phyloP scores from a whole-genome alignment of 352 stramenopile genomes.

The Phytophthora macrochlamydospora region DNA sequence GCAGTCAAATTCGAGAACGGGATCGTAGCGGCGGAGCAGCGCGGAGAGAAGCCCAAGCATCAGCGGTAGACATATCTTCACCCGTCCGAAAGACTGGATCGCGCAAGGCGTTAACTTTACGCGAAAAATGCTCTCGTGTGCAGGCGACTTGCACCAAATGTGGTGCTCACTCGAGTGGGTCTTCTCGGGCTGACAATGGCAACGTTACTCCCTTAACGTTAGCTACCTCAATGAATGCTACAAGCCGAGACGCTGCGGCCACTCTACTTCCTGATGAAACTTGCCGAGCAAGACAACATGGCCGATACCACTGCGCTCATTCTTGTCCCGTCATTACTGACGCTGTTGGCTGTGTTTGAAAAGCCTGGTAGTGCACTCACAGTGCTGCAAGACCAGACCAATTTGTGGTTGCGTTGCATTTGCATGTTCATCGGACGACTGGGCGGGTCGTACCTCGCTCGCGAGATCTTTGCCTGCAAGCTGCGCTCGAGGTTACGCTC shows the following conservation, averaged over 20 bases:
- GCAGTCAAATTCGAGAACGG: constrained; percentile 36
- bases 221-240: not conserved
- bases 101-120: constrained; percentile 18
- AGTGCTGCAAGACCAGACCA: constrained; percentile 72
- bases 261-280: constrained; percentile 89
- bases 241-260: constrained; percentile 52
- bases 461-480: constrained; percentile 89
- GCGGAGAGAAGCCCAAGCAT: constrained; percentile 24
- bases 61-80: constrained; percentile 16
- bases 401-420: constrained; percentile 85
- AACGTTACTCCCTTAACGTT: constrained; percentile 5
- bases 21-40: constrained; percentile 17
- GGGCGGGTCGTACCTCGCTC: constrained; percentile 72
- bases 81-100: constrained; percentile 16
- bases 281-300: constrained; percentile 90
- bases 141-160: constrained; percentile 38
- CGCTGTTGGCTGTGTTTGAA: constrained; percentile 75
- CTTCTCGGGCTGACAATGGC: constrained; percentile 8
- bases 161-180: constrained; percentile 9
- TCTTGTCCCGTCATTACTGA: constrained; percentile 81
- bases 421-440: constrained; percentile 85
- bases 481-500: constrained; percentile 59
- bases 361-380: constrained; percentile 65
- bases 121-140: constrained; percentile 31
- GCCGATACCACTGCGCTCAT: constrained; percentile 87